Base-by-base conservation (phyloP, 371 early-diverging fungal genomes). In the Circinella minor region DNA sequence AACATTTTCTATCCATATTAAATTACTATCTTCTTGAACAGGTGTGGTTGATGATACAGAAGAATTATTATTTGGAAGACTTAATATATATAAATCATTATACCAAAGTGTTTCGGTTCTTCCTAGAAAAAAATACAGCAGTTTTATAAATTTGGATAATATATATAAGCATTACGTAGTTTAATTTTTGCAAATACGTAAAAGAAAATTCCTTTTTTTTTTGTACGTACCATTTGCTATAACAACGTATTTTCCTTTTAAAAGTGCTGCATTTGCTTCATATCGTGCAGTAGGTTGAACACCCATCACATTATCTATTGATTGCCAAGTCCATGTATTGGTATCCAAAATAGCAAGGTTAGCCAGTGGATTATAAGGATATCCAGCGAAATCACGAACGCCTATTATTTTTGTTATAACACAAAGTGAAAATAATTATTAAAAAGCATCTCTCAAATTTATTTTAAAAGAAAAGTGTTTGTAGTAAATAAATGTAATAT, bases 21-120 rank as follows among this genome's bases (percentile, higher is more conserved):
- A 34, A 0, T 34, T 18, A 27, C 34, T 34, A 27, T 18, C 34
- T 27, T 57, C 57, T 13, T 5, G 5, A 1, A 34, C 15, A 17
- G 51, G 8, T 5, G 51, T 51, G 15, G 7, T 8, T 51, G n/a
- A 0, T 43, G 11, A 6, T 43, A 11, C 1, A 11, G 43, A 51
- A 51, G 51, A 51, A 17, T 3, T 27, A 27, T 27, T 27, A 2
- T 27, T 15, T 51, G 14, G 27, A 34, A 57, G 18, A 57, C 51
- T 11, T 17, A 65, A 20, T 3, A 65, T 17, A 36, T 54, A 47
- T 48, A 65, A 20, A 37, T 65, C 65, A 54, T 65, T 65, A 36
- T 36, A 54, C 54, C 49, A 65, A 51, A 65, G 27, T n/a, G 43
- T 47, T 54, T 65, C 65, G 34, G 54, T 47, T 54, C 48, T 65